phyloP scores from a whole-genome alignment of 2,329 filamentous ascomycete species.

The Colletotrichum lentis region DNA sequence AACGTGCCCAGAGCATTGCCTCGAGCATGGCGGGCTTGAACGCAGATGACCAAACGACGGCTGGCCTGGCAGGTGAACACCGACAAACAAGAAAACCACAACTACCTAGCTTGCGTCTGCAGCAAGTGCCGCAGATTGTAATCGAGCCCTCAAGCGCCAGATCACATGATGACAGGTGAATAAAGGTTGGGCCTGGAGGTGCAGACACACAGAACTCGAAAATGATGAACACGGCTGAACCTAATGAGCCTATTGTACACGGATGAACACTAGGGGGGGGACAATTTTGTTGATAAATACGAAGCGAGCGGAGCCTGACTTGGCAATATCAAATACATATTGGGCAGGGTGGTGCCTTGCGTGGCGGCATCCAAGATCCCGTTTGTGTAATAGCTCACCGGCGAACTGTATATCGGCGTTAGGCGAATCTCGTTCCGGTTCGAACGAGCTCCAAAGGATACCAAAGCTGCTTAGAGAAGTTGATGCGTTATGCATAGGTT shows the following conservation, averaged over 20 bases:
- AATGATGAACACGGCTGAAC: conserved; percentile 27
- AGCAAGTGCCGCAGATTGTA: conserved; percentile 63
- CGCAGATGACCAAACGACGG: conserved; percentile 34
- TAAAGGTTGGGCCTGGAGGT: background rate
- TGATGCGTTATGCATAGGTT: background rate
- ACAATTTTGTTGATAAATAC: conserved; percentile 26
- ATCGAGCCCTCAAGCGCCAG: conserved; percentile 60
- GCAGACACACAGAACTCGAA: background rate
- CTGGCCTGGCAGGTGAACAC: conserved; percentile 39
- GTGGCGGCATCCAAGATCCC: conserved; percentile 3
- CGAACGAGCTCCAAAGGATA: conserved; percentile 33
- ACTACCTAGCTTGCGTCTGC: conserved; percentile 62
- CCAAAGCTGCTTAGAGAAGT: conserved; percentile 32
- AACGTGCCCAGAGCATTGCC: conserved; percentile 31
- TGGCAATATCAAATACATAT: conserved; percentile 17
- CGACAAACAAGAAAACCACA: conserved; percentile 52
- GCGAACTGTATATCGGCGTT: conserved; percentile 32
- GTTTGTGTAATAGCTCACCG: conserved; percentile 32
- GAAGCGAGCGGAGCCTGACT: conserved; percentile 5
- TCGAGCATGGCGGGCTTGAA: conserved; percentile 39
- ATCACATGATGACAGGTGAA: conserved; percentile 35
- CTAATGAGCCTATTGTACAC: conserved; percentile 17
- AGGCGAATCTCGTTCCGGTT: conserved; percentile 23
- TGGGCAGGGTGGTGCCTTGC: conserved; percentile 12
- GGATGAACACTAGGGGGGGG: conserved; percentile 9